Evolutionary conservation across 2,329 filamentous ascomycete species (phyloP), one percentile per base, ranked within the genome.

Genomic region (Ilyonectria robusta): DNA sequence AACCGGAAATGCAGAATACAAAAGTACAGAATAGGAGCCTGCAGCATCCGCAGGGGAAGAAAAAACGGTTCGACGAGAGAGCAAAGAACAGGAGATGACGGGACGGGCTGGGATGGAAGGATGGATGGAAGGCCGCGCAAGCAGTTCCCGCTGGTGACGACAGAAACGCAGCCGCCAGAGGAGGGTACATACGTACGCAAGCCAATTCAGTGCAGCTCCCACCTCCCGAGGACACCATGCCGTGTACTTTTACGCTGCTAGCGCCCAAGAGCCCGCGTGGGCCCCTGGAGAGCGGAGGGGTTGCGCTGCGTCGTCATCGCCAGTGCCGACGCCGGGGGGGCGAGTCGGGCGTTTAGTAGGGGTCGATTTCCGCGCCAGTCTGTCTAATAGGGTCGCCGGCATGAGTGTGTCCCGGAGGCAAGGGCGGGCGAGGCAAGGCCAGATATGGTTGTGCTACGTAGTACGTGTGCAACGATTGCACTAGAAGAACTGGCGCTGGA

Each of bases 261-360:
- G 50, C 21, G 50, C 11, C 70, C 68, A 70, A 73, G 70, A 59
- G 64, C 62, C 59, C 60, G 65, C 62, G 68, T 65, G 44, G 68
- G 63, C 61, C 70, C 70, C 70, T 62, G 70, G 40, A 57, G 66
- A 70, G 29, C 13, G 48, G 48, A 51, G 48, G 48, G 48, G 48
- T 51, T 51, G 4, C 48, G 48, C 50, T 21, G 50, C 50, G 50
- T 53, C 50, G 50, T 53, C 50, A 53, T 53, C 50, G 29, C 31
- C 50, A 35, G 31, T 35, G 31, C 11, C n/a, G n/a, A 15, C n/a
- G n/a, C 31, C 31, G 29, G 48, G 48, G 29, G 48, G 48, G n/a
- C 50, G 19, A 37, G 31, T 51, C 48, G 26, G 48, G 26, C 48
- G 23, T 51, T 51, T 31, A 51, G 17, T 33, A 35, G 31, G 29